Evolutionary conservation across 768 basidiomycete genomes (phyloP).

Genomic region (Podaxis sp.): DNA sequence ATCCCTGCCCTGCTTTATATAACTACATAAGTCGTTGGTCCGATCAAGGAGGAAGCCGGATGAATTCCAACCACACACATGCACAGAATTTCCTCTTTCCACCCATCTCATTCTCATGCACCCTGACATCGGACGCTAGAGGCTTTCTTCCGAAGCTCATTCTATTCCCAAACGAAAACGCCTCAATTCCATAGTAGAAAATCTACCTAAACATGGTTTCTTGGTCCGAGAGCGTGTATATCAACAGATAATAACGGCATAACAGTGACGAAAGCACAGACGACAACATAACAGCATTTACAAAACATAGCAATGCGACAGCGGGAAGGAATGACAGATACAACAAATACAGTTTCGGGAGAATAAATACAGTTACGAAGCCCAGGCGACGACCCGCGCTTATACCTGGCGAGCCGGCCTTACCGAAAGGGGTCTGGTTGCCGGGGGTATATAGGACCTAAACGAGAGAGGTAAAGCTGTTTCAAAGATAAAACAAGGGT

Average conservation of each 20-base stretch:
- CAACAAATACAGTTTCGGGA: not conserved
- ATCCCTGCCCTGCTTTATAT: constrained; percentile 4
- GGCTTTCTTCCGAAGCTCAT: not conserved
- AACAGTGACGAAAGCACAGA: not conserved
- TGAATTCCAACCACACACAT: not conserved
- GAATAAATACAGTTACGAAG: not conserved
- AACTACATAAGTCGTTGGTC: not conserved
- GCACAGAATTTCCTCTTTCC: not conserved
- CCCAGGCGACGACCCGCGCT: not conserved
- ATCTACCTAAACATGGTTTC: not conserved
- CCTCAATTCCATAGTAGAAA: not conserved
- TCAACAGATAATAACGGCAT: not conserved
- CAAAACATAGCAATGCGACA: constrained; percentile 1
- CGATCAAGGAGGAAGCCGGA: constrained; percentile 12
- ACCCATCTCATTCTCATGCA: not conserved
- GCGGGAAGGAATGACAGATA: not conserved
- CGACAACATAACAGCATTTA: constrained; percentile 6
- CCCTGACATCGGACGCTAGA: constrained; percentile 2
- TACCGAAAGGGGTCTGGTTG: not conserved
- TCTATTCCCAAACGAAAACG: not conserved
- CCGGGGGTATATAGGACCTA: not conserved
- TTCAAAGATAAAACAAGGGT: not conserved
- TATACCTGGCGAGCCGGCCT: not conserved
- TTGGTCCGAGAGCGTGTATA: not conserved
- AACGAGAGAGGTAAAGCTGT: not conserved